A percentile compares a stretch with the other conserved stretches of the same genome.
These are phyloP conservation scores for Cinnamomum micranthum DNA, from an alignment of 164 flowering plant species.

Conservation along the genomic window DNA sequence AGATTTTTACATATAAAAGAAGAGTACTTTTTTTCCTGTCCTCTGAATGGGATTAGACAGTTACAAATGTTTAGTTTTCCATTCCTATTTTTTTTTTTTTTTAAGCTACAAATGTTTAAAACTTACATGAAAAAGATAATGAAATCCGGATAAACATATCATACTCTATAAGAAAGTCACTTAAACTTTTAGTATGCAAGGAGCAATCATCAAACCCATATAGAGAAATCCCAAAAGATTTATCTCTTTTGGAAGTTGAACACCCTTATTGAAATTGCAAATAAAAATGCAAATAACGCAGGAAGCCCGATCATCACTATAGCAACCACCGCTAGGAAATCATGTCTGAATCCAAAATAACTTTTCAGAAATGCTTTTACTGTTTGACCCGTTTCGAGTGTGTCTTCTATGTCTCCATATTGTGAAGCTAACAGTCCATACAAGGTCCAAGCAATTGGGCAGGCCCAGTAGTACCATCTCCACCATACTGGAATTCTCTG, in stretches of 20 bases:
- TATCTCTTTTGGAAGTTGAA: slow-evolving; percentile 41
- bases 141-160: too few species aligned
- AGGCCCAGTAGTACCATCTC: slow-evolving; percentile 53
- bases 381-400: slow-evolving; percentile 1
- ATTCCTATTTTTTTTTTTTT: too few species aligned
- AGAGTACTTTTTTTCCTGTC: too few species aligned
- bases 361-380: slow-evolving; percentile 26
- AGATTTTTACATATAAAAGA: too few species aligned
- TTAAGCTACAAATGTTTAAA: too few species aligned
- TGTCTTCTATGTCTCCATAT: slow-evolving; percentile 32
- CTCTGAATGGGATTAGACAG: too few species aligned
- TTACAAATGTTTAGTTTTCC: too few species aligned
- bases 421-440: slow-evolving; percentile 51
- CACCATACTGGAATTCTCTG: slow-evolving; percentile 61
- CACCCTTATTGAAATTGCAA: slow-evolving; percentile 36
- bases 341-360: slow-evolving; percentile 38
- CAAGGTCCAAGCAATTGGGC: slow-evolving; percentile 49
- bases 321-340: slow-evolving; percentile 36
- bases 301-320: slow-evolving; percentile 21
- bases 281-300: slow-evolving; percentile 40
- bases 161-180: too few species aligned
- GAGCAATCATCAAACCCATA: neutral
- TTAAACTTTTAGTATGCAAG: too few species aligned
- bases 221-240: neutral
- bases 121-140: too few species aligned